phyloP scores from a whole-genome alignment of 2,329 filamentous ascomycete species.

The Aureobasidium vineae region DNA sequence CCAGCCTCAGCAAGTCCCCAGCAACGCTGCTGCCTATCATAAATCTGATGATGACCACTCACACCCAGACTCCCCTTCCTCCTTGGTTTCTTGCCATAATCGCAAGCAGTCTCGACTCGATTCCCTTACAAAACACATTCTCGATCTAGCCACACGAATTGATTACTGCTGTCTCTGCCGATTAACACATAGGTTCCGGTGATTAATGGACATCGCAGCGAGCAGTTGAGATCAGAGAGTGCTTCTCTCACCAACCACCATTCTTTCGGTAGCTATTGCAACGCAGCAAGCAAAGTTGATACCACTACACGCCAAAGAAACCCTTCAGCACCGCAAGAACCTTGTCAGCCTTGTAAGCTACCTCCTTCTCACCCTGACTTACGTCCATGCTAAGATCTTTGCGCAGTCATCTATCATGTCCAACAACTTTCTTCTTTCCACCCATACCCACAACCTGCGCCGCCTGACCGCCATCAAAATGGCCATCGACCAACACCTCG shows the following conservation, averaged over 20 bases:
- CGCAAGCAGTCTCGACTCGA: constrained; percentile 96
- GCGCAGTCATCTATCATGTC: not conserved
- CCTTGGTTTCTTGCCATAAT: constrained; percentile 80
- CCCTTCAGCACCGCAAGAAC: not conserved
- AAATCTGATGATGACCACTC: constrained; percentile 31
- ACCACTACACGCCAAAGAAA: not conserved
- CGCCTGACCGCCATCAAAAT: not conserved
- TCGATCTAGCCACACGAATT: constrained; percentile 46
- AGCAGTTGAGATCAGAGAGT: too few relatives aligned
- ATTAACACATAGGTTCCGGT: too few relatives aligned
- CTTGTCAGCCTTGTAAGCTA: not conserved
- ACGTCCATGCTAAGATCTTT: not conserved
- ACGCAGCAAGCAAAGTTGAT: not conserved
- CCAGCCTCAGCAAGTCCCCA: constrained; percentile 35
- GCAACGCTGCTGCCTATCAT: constrained; percentile 30
- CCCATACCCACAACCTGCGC: not conserved
- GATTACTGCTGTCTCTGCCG: constrained; percentile 77
- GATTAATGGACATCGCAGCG: too few relatives aligned
- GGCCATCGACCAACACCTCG: not conserved
- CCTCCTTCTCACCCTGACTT: not conserved
- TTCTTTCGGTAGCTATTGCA: not conserved
- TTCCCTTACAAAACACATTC: constrained; percentile 89
- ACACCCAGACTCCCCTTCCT: constrained; percentile 33
- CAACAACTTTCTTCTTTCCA: not conserved
- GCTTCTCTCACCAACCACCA: not conserved